phyloP scores from a whole-genome alignment of 768 basidiomycete species.

The Boletus insuetus region DNA sequence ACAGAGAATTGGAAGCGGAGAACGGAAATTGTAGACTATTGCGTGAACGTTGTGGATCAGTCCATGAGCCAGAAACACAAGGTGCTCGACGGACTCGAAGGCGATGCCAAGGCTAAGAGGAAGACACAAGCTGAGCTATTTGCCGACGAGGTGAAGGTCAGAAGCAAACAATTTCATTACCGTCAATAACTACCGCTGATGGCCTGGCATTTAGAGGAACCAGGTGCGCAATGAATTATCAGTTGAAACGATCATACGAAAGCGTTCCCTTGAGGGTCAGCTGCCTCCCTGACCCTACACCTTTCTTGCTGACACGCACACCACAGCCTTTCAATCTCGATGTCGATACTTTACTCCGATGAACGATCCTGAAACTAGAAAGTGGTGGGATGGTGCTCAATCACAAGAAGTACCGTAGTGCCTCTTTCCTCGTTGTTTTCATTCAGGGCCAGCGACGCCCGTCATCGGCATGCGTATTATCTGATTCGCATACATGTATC shows the following conservation, averaged over 20 bases:
- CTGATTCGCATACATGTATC: slow-evolving; percentile 13
- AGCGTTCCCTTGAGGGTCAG: slow-evolving; percentile 69
- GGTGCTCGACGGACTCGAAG: slow-evolving; percentile 39
- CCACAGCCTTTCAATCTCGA: slow-evolving; percentile 69
- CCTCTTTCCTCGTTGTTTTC: slow-evolving; percentile 31
- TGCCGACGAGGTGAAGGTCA: slow-evolving; percentile 70
- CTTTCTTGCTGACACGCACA: slow-evolving; percentile 19
- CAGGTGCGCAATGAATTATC: slow-evolving; percentile 74
- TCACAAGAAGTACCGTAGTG: slow-evolving; percentile 34
- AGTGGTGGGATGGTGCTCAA: slow-evolving; percentile 50
- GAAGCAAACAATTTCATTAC: slow-evolving; percentile 29
- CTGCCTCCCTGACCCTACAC: slow-evolving; percentile 14
- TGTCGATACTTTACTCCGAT: slow-evolving; percentile 74
- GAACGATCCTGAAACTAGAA: slow-evolving; percentile 53
- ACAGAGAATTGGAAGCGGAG: slow-evolving; percentile 70
- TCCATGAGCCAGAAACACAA: slow-evolving; percentile 55
- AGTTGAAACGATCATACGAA: slow-evolving; percentile 70
- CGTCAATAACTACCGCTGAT: slow-evolving; percentile 29
- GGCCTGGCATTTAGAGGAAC: slow-evolving; percentile 47
- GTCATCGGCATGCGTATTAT: slow-evolving; percentile 11
- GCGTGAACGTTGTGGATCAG: slow-evolving; percentile 65
- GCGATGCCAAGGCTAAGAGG: slow-evolving; percentile 46
- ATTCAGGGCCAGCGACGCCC: slow-evolving; percentile 17
- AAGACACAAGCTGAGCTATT: slow-evolving; percentile 56
- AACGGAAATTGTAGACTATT: slow-evolving; percentile 73